Conservation (phyloP, 2,329 filamentous ascomycete species). For the Pseudocercospora fuligena region DNA sequence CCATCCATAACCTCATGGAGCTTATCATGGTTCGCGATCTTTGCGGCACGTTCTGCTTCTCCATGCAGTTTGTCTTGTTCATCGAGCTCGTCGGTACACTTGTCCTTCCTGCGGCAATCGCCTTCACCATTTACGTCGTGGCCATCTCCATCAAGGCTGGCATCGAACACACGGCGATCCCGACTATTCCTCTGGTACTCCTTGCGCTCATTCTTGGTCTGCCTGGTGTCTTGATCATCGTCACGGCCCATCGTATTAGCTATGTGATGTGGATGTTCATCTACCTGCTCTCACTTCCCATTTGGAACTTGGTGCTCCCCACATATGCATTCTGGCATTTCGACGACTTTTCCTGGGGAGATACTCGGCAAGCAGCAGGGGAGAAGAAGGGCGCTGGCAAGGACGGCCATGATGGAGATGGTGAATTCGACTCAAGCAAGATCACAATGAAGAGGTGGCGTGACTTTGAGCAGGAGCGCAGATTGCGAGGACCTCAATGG, state of each 20-base stretch:
- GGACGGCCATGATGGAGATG: conserved; percentile 66
- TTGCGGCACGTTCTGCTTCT: conserved; percentile 99
- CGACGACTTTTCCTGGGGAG: conserved; percentile 99
- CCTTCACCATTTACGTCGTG: conserved; percentile 95
- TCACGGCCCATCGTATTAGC: conserved; percentile 89
- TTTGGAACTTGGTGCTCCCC: conserved; percentile 97
- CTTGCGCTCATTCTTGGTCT: conserved; percentile 90
- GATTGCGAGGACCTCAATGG: conserved; percentile 32
- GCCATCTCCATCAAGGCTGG: conserved; percentile 80
- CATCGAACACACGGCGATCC: conserved; percentile 61
- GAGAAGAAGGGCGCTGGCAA: conserved; percentile 86
- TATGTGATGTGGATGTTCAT: conserved; percentile 98
- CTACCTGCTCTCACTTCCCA: conserved; percentile 87
- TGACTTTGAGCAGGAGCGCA: conserved; percentile 78
- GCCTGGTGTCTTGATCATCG: conserved; percentile 85
- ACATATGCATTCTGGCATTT: conserved; percentile 99
- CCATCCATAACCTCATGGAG: conserved; percentile 98
- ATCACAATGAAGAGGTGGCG: conserved; percentile 99
- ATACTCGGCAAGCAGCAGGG: conserved; percentile 92
- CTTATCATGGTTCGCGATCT: conserved; percentile 92
- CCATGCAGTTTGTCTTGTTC: conserved; percentile 98
- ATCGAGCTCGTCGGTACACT: conserved; percentile 94
- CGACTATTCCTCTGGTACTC: conserved; percentile 88
- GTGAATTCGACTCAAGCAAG: conserved; percentile 97
- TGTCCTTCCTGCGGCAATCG: conserved; percentile 92